Base-by-base conservation (phyloP, 2,329 filamentous ascomycete species). In the Lachnellula hyalina region DNA sequence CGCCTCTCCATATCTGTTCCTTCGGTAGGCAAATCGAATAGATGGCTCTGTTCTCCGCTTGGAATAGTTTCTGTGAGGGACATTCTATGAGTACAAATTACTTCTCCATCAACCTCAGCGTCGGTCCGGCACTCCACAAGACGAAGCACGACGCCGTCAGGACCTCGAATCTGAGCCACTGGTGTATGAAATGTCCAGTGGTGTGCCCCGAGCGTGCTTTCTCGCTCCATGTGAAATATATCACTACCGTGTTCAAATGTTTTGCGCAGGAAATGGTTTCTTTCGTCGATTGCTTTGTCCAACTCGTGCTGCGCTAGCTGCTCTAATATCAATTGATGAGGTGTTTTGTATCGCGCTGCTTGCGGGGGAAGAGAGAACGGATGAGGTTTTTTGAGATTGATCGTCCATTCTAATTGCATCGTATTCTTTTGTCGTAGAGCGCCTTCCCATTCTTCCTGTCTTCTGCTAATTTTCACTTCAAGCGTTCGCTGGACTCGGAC, bases 261-360 rank as follows among this genome's bases (percentile, higher is more conserved):
- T 15, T 34, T 44, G 12, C 35, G 28, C 6, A 53, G 15, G n/a
- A 32, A 53, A 12, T 47, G 34, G 11, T 47, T 42, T 32, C 51
- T 21, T 14, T 52, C 51, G 35, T 52, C 42, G 15, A 52, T 19
- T 35, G 19, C 51, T 23, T 41, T 32, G 7, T 52, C 44, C 15
- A 52, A n/a, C 17, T 52, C 51, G 28, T 52, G 51, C 44, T 52
- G 51, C 6, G 51, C 51, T 4, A 52, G 8, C 19, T 52, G 51
- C 11, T 25, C 32, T 21, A 48, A n/a, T 4, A 52, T 41, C 5
- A 8, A 35, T 7, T 41, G 44, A 25, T 48, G 47, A 5, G 35
- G 28, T n/a, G 38, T 28, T 19, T 36, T 52, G 23, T 14, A 9
- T 6, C 44, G 21, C 28, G 51, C 41, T 23, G 15, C 25, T 21